Evolutionary conservation across 2,329 filamentous ascomycete genomes (phyloP).

Genomic region (Beauveria medogensis): DNA sequence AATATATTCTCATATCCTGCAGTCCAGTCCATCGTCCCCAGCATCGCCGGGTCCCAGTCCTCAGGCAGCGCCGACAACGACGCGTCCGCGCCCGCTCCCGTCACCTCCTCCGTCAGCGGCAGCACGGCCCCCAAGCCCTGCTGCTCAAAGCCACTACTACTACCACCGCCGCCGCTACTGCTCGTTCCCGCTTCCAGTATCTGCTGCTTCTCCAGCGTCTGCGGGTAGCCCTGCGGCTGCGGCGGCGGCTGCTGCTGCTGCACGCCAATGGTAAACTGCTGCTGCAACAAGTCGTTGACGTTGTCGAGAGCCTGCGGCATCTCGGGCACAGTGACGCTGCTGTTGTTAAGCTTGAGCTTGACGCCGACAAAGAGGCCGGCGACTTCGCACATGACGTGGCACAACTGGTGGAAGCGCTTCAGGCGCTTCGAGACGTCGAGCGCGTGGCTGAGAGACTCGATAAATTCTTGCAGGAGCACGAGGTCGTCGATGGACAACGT

Average conservation of each 20-base stretch:
- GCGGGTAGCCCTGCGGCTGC: background rate
- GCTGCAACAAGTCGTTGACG: constrained; percentile 33
- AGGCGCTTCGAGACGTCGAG: constrained; percentile 48
- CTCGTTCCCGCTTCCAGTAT: background rate
- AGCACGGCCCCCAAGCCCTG: background rate
- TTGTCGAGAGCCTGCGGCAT: constrained; percentile 37
- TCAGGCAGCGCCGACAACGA: background rate
- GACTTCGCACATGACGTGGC: constrained; percentile 52
- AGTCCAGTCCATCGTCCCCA: constrained; percentile 8
- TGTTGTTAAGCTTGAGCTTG: constrained; percentile 21
- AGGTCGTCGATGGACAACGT: constrained; percentile 46
- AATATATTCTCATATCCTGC: constrained; percentile 8
- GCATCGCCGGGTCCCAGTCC: background rate
- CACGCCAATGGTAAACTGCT: background rate
- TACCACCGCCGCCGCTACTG: background rate
- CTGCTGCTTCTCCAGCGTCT: background rate
- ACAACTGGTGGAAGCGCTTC: constrained; percentile 52
- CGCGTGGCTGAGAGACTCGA: constrained; percentile 43
- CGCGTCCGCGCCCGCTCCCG: background rate
- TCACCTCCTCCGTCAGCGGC: background rate
- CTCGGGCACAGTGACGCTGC: constrained; percentile 19
- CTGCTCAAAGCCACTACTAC: background rate
- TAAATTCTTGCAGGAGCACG: constrained; percentile 45
- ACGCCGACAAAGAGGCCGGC: constrained; percentile 55
- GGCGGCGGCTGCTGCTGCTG: background rate